Conservation (phyloP, 2,329 filamentous ascomycete genomes). For the Arachnomyces sp. region DNA sequence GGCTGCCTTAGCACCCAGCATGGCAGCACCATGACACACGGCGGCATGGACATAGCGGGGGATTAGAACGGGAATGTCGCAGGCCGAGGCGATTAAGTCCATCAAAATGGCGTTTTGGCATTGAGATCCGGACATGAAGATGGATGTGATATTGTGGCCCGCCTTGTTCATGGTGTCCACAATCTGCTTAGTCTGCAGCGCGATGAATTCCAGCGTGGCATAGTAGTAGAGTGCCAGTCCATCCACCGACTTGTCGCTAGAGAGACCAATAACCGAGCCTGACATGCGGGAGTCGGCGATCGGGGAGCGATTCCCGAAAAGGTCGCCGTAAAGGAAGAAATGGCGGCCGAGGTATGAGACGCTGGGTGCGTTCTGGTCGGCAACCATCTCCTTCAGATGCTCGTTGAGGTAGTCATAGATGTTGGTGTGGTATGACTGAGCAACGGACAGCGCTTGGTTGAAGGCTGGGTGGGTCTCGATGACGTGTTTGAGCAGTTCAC, state of each 20-base stretch:
- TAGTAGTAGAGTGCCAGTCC: slow-evolving; percentile 90
- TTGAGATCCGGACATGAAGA: slow-evolving; percentile 98
- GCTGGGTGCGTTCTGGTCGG: slow-evolving; percentile 60
- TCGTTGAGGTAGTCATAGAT: slow-evolving; percentile 94
- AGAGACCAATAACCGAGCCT: slow-evolving; percentile 77
- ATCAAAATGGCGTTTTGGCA: slow-evolving; percentile 94
- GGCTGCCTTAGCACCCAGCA: slow-evolving; percentile 96
- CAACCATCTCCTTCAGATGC: slow-evolving; percentile 68
- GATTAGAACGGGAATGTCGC: slow-evolving; percentile 85
- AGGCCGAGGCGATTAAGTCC: slow-evolving; percentile 81
- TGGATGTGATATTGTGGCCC: slow-evolving; percentile 78
- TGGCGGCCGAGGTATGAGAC: slow-evolving; percentile 83
- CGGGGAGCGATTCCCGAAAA: slow-evolving; percentile 93
- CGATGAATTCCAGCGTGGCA: slow-evolving; percentile 95
- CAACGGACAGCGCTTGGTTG: slow-evolving; percentile 66
- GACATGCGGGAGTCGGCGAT: slow-evolving; percentile 90
- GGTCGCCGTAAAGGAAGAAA: slow-evolving; percentile 96
- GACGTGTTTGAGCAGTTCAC: slow-evolving; percentile 87
- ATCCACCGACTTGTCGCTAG: slow-evolving; percentile 77
- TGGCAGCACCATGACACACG: slow-evolving; percentile 94
- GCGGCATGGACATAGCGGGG: slow-evolving; percentile 90
- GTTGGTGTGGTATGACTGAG: slow-evolving; percentile 73
- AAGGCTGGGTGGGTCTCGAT: slow-evolving; percentile 92
- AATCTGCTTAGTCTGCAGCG: slow-evolving; percentile 92
- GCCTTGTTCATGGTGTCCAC: slow-evolving; percentile 86